Evolutionary conservation across 2,329 filamentous ascomycete genomes (phyloP), one percentile per base, ranked within the genome.

Genomic region (Penicillium sp.): DNA sequence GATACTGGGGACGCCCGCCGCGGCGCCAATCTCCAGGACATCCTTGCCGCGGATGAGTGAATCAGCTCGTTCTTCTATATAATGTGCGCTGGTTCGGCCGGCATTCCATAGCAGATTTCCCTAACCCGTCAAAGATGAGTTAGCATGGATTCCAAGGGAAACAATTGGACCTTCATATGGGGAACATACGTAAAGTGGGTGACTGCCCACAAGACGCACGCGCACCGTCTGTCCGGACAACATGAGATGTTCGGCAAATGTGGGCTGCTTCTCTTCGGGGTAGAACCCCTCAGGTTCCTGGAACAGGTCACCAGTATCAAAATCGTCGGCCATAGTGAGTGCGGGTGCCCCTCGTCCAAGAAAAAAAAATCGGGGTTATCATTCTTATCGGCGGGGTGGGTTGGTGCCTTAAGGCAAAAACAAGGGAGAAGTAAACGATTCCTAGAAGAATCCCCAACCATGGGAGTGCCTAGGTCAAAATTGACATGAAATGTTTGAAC

Each of bases 61-160:
- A 9, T 74, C 68, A n/a, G 86, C 82, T 62, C 86, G 80, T 43
- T 84, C 78, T 75, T 96, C 91, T 57, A 97, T 86, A 75, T 92
- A 92, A 64, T 86, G 81, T 16, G 92, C 86, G 49, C 93, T 83
- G 39, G 91, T 86, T 61, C 90, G 88, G 59, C 89, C 88, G 59
- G 91, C 93, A 74, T 97, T 96, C 93, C 93, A 98, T 29, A 97
- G 83, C 63, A 90, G 84, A 75, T 97, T 91, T 16, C 91, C 93
- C 85, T 85, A 27, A 37, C 26, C 1, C 3, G 57, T 35, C 25
- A 14, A 49, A 21, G n/a, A 50, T 35, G 19, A 3, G 10, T 37
- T 33, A 43, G 58, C 55, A 11, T 54, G 31, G 26, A 9, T 19
- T 27, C 26, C 19, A 23, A 35, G 16, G 45, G 43, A 16, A 43